Conservation (phyloP, 345 rosid species). For the Boechera stricta region DNA sequence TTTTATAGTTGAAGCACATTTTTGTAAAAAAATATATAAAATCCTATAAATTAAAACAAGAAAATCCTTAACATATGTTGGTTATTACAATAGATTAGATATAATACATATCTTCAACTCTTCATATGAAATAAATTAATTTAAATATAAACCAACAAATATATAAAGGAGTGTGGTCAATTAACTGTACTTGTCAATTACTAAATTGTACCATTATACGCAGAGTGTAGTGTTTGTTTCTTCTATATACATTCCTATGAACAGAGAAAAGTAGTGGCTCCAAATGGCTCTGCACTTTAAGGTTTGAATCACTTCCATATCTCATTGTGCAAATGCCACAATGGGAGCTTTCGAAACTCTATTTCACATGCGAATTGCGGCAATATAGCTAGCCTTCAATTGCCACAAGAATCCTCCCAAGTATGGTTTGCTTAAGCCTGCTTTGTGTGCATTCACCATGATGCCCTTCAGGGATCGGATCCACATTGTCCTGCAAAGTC, state of each 20-base stretch:
- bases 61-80: too few species aligned
- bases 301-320: constrained; percentile 9
- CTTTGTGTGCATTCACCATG: constrained; percentile 1
- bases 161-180: too few species aligned
- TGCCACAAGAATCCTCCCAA: background rate
- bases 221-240: constrained; percentile 5
- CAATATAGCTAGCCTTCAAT: background rate
- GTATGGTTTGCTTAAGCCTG: constrained; percentile 11
- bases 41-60: too few species aligned
- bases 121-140: too few species aligned
- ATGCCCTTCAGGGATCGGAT: constrained; percentile 9
- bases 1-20: too few species aligned
- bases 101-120: too few species aligned
- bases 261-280: background rate
- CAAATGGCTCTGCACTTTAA: constrained; percentile 14
- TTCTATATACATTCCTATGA: constrained; percentile 21
- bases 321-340: constrained; percentile 11
- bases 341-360: background rate
- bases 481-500: constrained; percentile 21
- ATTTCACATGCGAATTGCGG: background rate
- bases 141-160: too few species aligned
- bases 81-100: too few species aligned
- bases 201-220: background rate
- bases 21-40: too few species aligned
- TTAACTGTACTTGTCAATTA: background rate